phyloP scores from a whole-genome alignment of 768 basidiomycete genomes.

The Collybia mongolica region DNA sequence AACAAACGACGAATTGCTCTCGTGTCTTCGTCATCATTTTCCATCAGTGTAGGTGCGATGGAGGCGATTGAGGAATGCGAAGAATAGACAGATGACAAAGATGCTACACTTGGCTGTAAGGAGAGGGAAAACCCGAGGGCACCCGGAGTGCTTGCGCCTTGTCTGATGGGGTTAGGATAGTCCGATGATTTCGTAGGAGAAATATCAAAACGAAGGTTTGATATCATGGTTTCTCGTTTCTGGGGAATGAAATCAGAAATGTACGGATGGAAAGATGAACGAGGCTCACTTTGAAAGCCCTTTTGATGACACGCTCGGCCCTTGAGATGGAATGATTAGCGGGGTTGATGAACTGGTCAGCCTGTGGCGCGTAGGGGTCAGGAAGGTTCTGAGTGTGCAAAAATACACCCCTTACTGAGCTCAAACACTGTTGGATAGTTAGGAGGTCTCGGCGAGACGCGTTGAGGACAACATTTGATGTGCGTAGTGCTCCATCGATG shows the following conservation, averaged over 20 bases:
- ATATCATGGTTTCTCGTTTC: constrained; percentile 51
- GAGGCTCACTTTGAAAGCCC: constrained; percentile 50
- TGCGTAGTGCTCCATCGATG: constrained; percentile 40
- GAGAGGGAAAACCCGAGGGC: constrained; percentile 32
- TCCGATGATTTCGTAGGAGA: constrained; percentile 9
- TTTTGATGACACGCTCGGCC: constrained; percentile 54
- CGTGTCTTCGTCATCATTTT: constrained; percentile 63
- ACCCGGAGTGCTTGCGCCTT: constrained; percentile 21
- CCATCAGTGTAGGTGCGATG: constrained; percentile 46
- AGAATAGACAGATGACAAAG: constrained; percentile 41
- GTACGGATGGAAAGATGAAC: constrained; percentile 1
- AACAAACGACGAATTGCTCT: constrained; percentile 62
- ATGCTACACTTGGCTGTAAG: constrained; percentile 37
- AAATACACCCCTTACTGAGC: constrained; percentile 38
- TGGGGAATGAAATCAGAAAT: constrained; percentile 19
- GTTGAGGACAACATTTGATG: constrained; percentile 47
- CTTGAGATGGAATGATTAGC: constrained; percentile 57
- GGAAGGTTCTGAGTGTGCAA: not conserved
- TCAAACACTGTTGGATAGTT: constrained; percentile 51
- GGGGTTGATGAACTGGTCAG: constrained; percentile 53
- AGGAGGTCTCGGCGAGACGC: constrained; percentile 57
- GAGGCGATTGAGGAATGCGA: constrained; percentile 44
- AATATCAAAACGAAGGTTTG: constrained; percentile 35
- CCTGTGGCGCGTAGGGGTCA: constrained; percentile 30
- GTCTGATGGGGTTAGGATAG: constrained; percentile 18